Percentiles rank a stretch among this genome's conserved stretches.
Conservation (phyloP, 805 yeast species). For the Saturnispora silvae region DNA sequence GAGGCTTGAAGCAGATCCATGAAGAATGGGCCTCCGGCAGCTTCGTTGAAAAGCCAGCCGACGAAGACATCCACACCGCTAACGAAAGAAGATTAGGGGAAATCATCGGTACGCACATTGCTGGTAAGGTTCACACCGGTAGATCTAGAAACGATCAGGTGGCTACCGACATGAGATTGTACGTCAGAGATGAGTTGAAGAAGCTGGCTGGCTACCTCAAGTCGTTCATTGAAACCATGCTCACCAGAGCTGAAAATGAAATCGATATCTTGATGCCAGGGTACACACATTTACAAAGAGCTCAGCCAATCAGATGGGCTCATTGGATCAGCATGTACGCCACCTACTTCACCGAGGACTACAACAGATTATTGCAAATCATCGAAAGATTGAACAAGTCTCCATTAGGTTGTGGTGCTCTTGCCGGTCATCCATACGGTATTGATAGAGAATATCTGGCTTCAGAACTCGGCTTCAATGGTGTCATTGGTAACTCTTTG, state of each 20-base stretch:
- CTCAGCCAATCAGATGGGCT: constrained; percentile 99
- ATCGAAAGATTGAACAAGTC: constrained; percentile 73
- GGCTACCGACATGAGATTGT: constrained; percentile 97
- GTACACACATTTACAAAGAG: constrained; percentile 95
- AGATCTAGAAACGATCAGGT: constrained; percentile 98
- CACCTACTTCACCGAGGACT: constrained; percentile 86
- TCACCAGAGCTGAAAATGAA: constrained; percentile 72
- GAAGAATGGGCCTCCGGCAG: constrained; percentile 68
- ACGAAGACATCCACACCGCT: constrained; percentile 98
- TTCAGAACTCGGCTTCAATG: constrained; percentile 62
- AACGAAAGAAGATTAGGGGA: constrained; percentile 97
- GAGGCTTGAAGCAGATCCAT: constrained; percentile 62
- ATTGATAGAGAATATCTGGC: constrained; percentile 90
- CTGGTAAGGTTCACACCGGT: constrained; percentile 99
- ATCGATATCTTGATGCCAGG: constrained; percentile 97
- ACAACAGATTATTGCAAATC: constrained; percentile 72
- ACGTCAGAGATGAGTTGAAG: constrained; percentile 71
- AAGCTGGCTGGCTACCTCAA: constrained; percentile 46
- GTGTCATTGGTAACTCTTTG: constrained; percentile 89
- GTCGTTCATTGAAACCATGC: constrained; percentile 54
- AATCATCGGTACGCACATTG: constrained; percentile 81
- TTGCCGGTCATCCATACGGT: constrained; percentile 99
- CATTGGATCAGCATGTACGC: constrained; percentile 95
- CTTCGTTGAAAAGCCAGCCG: constrained; percentile 75
- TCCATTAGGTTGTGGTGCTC: constrained; percentile 95